A percentile compares a stretch with the other conserved stretches of the same genome.
phyloP scores from a whole-genome alignment of 2,329 filamentous ascomycete species.

The Cadophora malorum region DNA sequence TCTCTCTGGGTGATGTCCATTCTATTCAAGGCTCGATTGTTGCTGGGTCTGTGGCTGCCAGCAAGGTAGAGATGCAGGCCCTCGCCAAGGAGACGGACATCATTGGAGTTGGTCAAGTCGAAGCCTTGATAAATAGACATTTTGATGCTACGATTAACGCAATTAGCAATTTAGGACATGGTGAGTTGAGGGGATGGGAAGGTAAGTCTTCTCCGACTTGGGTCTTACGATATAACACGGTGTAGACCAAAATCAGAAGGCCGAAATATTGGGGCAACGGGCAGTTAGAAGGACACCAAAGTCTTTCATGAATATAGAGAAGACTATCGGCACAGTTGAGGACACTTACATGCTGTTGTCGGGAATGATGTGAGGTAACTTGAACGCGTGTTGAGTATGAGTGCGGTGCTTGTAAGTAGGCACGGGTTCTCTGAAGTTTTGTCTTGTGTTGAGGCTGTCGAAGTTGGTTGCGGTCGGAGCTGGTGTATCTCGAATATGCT shows the following conservation, averaged over 20 bases:
- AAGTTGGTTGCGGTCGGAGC: not conserved
- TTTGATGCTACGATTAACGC: not conserved
- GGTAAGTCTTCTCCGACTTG: too few species aligned
- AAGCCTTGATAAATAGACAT: not conserved
- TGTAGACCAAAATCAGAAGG: too few species aligned
- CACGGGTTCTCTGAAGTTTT: too few species aligned
- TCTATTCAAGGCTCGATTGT: not conserved
- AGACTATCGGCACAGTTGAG: not conserved
- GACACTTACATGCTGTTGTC: not conserved
- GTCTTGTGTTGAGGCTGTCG: not conserved
- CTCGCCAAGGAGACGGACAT: not conserved
- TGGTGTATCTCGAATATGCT: not conserved
- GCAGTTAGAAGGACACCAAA: too few species aligned
- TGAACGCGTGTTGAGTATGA: not conserved
- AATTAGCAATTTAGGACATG: not conserved
- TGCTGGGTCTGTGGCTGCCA: not conserved
- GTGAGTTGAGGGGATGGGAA: too few species aligned
- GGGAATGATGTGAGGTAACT: not conserved
- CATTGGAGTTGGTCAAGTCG: not conserved
- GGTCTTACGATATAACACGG: too few species aligned
- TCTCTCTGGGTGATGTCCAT: not conserved
- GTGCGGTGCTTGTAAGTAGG: not conserved
- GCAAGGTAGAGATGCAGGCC: not conserved
- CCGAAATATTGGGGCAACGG: too few species aligned
- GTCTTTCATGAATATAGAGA: too few species aligned